Evolutionary conservation across 2,329 filamentous ascomycete species (phyloP).

Genomic region (Eutypa lata): DNA sequence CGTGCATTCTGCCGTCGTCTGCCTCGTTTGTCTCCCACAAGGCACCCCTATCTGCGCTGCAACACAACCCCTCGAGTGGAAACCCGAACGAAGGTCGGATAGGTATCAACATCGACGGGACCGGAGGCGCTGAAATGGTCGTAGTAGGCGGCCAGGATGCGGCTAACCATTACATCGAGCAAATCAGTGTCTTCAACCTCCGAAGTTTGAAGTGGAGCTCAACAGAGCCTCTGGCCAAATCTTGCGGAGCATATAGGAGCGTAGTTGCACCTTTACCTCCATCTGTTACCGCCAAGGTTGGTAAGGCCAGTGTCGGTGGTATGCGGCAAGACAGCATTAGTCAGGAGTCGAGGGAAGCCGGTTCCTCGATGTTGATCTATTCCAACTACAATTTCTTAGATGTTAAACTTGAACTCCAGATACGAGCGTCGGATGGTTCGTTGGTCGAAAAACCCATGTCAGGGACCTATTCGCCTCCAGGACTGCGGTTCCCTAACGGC

Average conservation of each 20-base stretch:
- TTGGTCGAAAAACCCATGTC: constrained; percentile 88
- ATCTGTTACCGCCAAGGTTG: constrained; percentile 62
- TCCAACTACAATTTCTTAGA: constrained; percentile 99
- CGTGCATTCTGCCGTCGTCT: constrained; percentile 84
- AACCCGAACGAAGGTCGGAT: constrained; percentile 85
- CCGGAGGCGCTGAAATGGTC: constrained; percentile 93
- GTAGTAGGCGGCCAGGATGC: constrained; percentile 95
- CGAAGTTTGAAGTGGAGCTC: constrained; percentile 94
- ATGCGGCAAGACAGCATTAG: constrained; percentile 45
- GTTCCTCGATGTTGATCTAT: constrained; percentile 87
- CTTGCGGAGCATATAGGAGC: constrained; percentile 93
- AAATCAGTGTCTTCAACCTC: constrained; percentile 97
- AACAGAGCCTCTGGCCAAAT: constrained; percentile 81
- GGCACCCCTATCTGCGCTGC: constrained; percentile 80
- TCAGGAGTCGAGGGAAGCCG: constrained; percentile 54
- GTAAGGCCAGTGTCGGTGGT: constrained; percentile 49
- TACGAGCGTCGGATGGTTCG: constrained; percentile 78
- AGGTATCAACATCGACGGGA: constrained; percentile 84
- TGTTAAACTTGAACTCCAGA: constrained; percentile 91
- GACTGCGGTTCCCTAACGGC: constrained; percentile 91
- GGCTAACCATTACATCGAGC: constrained; percentile 97
- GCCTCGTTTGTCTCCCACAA: constrained; percentile 81
- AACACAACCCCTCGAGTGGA: constrained; percentile 81
- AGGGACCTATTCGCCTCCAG: constrained; percentile 81
- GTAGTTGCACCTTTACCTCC: constrained; percentile 82